Conservation (phyloP, 805 yeast species). For the Starmerella apis region DNA sequence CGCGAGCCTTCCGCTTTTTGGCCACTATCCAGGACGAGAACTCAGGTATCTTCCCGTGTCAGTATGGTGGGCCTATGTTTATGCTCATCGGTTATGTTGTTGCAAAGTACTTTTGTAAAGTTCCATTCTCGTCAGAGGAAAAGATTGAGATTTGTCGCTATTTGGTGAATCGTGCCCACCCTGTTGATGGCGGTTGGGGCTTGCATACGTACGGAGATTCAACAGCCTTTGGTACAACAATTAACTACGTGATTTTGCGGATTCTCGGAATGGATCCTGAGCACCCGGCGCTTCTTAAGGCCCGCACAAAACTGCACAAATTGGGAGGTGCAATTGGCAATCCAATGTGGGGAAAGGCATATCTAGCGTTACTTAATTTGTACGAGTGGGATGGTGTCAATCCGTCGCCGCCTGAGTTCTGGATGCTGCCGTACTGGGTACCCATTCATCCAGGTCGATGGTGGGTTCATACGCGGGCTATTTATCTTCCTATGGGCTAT, state of each 20-base stretch:
- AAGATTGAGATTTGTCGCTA: conserved; percentile 68
- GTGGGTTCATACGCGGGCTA: conserved; percentile 98
- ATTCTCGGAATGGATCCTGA: conserved; percentile 62
- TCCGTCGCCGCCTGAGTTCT: conserved; percentile 94
- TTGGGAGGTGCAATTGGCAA: conserved; percentile 83
- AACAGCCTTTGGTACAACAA: conserved; percentile 87
- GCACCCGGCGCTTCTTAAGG: conserved; percentile 70
- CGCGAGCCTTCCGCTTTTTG: conserved; percentile 65
- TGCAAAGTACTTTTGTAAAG: conserved; percentile 57
- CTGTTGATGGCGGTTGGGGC: conserved; percentile 99
- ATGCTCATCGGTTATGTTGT: conserved; percentile 83
- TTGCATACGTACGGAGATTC: conserved; percentile 83
- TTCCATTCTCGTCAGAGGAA: conserved; percentile 56
- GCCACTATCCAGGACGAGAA: conserved; percentile 56
- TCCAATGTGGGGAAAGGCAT: conserved; percentile 98
- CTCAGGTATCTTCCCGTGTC: conserved; percentile 83
- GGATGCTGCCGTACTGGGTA: conserved; percentile 69
- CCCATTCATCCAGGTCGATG: conserved; percentile 92
- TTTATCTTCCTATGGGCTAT: conserved; percentile 79
- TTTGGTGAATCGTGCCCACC: conserved; percentile 83
- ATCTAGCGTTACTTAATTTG: conserved; percentile 69
- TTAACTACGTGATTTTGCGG: conserved; percentile 75
- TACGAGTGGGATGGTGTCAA: conserved; percentile 95
- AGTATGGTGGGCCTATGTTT: conserved; percentile 97
- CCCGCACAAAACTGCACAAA: conserved; percentile 54